phyloP scores from a whole-genome alignment of 2,329 filamentous ascomycete genomes.

The Colletotrichum falcatum region DNA sequence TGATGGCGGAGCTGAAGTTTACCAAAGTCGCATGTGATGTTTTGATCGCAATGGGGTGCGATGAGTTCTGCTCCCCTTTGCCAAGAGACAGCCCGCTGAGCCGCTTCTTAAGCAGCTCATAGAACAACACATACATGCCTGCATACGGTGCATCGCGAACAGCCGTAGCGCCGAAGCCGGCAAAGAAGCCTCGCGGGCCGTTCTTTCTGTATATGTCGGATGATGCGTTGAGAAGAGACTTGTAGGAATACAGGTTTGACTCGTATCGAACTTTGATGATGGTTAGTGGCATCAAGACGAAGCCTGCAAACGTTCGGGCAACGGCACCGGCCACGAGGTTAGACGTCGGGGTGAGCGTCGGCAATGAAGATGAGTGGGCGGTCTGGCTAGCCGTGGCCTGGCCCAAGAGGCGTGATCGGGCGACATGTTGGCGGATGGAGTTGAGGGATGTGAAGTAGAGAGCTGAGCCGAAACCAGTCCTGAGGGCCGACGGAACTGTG shows the following conservation, averaged over 20 bases:
- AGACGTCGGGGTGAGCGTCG: constrained; percentile 83
- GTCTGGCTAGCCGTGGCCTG: constrained; percentile 35
- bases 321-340: constrained; percentile 88
- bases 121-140: constrained; percentile 92
- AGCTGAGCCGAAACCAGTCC: constrained; percentile 92
- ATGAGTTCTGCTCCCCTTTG: neutral
- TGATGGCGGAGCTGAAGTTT: constrained; percentile 86
- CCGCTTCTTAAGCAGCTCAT: constrained; percentile 83
- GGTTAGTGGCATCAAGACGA: constrained; percentile 94
- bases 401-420: constrained; percentile 45
- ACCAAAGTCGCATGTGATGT: constrained; percentile 44
- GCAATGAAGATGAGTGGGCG: constrained; percentile 75
- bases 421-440: constrained; percentile 76
- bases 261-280: constrained; percentile 98
- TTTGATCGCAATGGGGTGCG: constrained; percentile 12
- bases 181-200: constrained; percentile 87
- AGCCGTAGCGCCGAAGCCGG: constrained; percentile 93
- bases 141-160: constrained; percentile 97
- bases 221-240: constrained; percentile 78
- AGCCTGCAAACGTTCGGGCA: constrained; percentile 87
- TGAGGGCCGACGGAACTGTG: constrained; percentile 90
- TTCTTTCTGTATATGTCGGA: constrained; percentile 79
- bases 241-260: constrained; percentile 86
- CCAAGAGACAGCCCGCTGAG: constrained; percentile 54
- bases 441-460: constrained; percentile 95